phyloP scores from a whole-genome alignment of 2,329 filamentous ascomycete species.

The Diaporthe eres region DNA sequence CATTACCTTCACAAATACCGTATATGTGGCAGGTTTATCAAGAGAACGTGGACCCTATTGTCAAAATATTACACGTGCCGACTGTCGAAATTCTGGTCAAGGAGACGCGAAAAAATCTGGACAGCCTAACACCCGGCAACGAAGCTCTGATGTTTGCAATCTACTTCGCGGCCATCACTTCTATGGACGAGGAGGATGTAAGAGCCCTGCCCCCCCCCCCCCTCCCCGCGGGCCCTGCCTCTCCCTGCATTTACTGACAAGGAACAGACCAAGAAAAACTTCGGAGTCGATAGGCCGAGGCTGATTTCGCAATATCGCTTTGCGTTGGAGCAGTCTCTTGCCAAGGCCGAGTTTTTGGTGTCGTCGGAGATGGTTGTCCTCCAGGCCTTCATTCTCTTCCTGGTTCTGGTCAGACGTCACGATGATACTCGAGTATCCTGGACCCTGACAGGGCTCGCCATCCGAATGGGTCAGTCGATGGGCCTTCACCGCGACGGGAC shows the following conservation, averaged over 20 bases:
- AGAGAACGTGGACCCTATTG: constrained; percentile 80
- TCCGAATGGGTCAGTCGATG: constrained; percentile 67
- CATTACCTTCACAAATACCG: constrained; percentile 74
- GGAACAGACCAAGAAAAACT: constrained; percentile 64
- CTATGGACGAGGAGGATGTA: constrained; percentile 73
- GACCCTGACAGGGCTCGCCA: constrained; percentile 74
- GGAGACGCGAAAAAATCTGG: constrained; percentile 71
- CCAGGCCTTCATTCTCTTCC: constrained; percentile 73
- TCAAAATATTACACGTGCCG: constrained; percentile 80
- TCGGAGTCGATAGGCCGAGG: constrained; percentile 62
- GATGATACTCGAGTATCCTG: constrained; percentile 70
- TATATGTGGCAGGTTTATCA: constrained; percentile 80
- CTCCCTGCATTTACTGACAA: background rate
- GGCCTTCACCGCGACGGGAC: constrained; percentile 72
- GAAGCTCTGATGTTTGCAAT: constrained; percentile 76
- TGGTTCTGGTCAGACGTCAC: constrained; percentile 66
- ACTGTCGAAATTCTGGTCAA: constrained; percentile 74
- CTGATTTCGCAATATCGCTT: constrained; percentile 65
- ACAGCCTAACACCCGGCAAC: constrained; percentile 67
- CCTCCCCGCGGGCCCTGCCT: background rate
- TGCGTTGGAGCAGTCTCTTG: constrained; percentile 71
- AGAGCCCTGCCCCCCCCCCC: constrained; percentile 31
- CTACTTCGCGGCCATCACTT: constrained; percentile 71
- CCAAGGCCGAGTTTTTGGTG: constrained; percentile 73
- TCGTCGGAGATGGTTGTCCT: constrained; percentile 71